Conservation (phyloP, 768 basidiomycete species). For the Leccinum imitatum region DNA sequence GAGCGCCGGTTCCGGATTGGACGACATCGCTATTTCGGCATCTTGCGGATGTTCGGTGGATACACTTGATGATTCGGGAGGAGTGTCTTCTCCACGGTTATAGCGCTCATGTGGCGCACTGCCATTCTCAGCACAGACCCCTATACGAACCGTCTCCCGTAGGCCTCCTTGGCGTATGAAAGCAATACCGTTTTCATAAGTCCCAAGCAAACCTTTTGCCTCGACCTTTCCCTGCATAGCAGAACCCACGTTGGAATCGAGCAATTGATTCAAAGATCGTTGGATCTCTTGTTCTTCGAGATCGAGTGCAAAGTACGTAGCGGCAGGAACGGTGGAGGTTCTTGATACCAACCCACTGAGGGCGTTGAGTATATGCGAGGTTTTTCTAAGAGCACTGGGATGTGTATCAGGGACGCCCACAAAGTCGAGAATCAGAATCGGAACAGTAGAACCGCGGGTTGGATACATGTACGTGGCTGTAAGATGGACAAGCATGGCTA, state of each 20-base stretch:
- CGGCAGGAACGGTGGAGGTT: conserved; percentile 41
- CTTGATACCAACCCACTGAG: conserved; percentile 55
- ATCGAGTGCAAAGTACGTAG: conserved; percentile 91
- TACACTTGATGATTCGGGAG: conserved; percentile 38
- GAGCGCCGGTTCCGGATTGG: conserved; percentile 57
- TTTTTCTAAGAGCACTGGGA: conserved; percentile 80
- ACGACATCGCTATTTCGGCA: conserved; percentile 29
- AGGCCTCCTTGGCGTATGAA: conserved; percentile 56
- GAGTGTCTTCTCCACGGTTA: conserved; percentile 28
- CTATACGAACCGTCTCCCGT: conserved; percentile 6
- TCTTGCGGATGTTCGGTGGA: conserved; percentile 23
- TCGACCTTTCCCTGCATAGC: conserved; percentile 69
- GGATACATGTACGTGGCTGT: neutral
- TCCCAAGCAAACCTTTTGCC: conserved; percentile 85
- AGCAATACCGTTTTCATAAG: conserved; percentile 85
- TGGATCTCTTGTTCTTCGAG: conserved; percentile 84
- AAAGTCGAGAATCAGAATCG: neutral
- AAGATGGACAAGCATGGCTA: neutral
- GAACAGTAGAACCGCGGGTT: neutral
- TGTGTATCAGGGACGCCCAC: conserved; percentile 12
- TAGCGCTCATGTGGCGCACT: conserved; percentile 11
- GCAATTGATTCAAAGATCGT: conserved; percentile 71
- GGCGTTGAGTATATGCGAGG: conserved; percentile 76
- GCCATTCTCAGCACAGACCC: neutral
- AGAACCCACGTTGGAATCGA: conserved; percentile 58